Percentiles rank a stretch among this genome's conserved stretches.
Conservation (phyloP, 805 yeast genomes). For the Ogataea paradorogensis region DNA sequence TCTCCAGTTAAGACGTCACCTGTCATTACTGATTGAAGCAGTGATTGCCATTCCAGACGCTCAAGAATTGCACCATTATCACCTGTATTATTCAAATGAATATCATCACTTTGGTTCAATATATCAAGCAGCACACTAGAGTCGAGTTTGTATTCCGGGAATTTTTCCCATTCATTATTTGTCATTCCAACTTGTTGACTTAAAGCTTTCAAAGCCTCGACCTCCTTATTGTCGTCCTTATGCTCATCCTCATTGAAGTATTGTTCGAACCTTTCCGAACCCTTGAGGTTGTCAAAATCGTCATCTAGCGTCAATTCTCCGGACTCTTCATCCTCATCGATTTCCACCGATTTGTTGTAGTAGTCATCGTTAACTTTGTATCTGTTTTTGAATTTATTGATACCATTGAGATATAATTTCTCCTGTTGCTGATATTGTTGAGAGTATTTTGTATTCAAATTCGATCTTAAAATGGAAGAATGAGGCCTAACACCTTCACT, state of each 20-base stretch:
- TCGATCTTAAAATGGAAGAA: slow-evolving; percentile 29
- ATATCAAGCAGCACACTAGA: slow-evolving; percentile 33
- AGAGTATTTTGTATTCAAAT: slow-evolving; percentile 32
- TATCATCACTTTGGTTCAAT: slow-evolving; percentile 36
- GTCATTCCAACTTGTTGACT: slow-evolving; percentile 34
- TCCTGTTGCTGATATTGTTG: slow-evolving; percentile 53
- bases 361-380: slow-evolving; percentile 46
- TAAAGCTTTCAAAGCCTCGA: slow-evolving; percentile 31
- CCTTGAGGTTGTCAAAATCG: slow-evolving; percentile 20
- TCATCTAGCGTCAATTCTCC: slow-evolving; percentile 28
- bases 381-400: slow-evolving; percentile 33
- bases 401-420: slow-evolving; percentile 46
- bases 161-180: slow-evolving; percentile 31
- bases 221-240: slow-evolving; percentile 25
- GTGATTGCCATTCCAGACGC: slow-evolving; percentile 92
- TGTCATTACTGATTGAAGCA: slow-evolving; percentile 84
- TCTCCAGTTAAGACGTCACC: slow-evolving; percentile 94
- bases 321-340: slow-evolving; percentile 35
- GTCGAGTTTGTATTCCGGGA: slow-evolving; percentile 35
- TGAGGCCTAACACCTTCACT: slow-evolving; percentile 27
- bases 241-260: slow-evolving; percentile 19
- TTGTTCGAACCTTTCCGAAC: slow-evolving; percentile 17
- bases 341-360: slow-evolving; percentile 48
- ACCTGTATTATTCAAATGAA: slow-evolving; percentile 28
- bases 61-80: slow-evolving; percentile 49